phyloP scores from a whole-genome alignment of 1,284 basidiomycete genomes.

The Ustilago lituana region DNA sequence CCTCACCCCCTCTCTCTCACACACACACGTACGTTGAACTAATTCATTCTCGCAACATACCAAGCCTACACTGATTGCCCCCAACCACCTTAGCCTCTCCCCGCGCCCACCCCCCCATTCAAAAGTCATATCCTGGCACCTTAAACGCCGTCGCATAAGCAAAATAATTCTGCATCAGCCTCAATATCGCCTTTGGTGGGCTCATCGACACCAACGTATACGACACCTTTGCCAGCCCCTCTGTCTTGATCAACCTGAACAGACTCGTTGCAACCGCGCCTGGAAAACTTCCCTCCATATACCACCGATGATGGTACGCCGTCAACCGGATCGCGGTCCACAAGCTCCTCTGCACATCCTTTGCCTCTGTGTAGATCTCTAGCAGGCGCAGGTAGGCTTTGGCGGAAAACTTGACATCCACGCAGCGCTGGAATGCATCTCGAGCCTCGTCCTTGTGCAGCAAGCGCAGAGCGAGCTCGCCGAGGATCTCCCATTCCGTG shows the following conservation, averaged over 20 bases:
- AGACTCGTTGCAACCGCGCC: conserved; percentile 87
- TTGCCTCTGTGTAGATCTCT: conserved; percentile 92
- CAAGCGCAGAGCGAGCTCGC: conserved; percentile 87
- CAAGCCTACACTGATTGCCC: too few species aligned
- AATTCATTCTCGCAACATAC: too few species aligned
- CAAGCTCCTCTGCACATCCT: conserved; percentile 86
- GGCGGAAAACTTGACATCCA: conserved; percentile 86
- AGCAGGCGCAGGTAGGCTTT: conserved; percentile 92
- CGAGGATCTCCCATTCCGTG: conserved; percentile 97
- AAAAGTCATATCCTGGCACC: conserved; percentile 45
- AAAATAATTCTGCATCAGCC: conserved; percentile 54
- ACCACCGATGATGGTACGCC: conserved; percentile 81
- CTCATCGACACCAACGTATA: conserved; percentile 91
- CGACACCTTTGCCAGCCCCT: conserved; percentile 91
- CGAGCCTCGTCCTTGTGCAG: conserved; percentile 98
- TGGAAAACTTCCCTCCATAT: conserved; percentile 75
- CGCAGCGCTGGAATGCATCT: conserved; percentile 93
- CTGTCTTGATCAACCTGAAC: conserved; percentile 91
- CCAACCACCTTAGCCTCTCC: too few species aligned
- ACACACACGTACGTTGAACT: too few species aligned
- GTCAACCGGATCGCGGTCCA: conserved; percentile 91
- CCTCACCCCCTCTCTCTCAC: too few species aligned
- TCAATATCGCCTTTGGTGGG: conserved; percentile 54
- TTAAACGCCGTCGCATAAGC: conserved; percentile 49
- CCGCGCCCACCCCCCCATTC: too few species aligned